Evolutionary conservation across 2,329 filamentous ascomycete genomes (phyloP).

Genomic region (Colletotrichum shisoi): DNA sequence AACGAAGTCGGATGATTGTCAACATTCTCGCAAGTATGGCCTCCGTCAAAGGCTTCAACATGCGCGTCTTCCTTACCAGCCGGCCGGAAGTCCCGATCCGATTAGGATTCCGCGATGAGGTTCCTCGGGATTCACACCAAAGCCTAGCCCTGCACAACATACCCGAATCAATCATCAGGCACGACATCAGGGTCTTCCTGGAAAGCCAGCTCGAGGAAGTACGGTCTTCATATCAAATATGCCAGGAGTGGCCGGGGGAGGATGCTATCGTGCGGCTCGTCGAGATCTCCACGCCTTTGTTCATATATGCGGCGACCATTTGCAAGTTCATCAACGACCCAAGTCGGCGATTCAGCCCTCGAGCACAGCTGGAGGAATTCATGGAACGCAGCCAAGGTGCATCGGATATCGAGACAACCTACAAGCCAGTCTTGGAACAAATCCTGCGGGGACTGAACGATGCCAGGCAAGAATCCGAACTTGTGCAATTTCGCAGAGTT

Average conservation of each 20-base stretch:
- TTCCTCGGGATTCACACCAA: not conserved
- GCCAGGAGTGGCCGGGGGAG: not conserved
- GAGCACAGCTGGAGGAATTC: not conserved
- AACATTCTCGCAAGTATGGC: conserved; percentile 43
- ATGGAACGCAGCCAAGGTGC: not conserved
- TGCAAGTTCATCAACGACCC: not conserved
- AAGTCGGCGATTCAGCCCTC: not conserved
- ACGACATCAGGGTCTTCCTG: not conserved
- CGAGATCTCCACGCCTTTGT: not conserved
- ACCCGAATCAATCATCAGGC: not conserved
- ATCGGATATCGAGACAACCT: not conserved
- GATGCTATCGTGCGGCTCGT: not conserved
- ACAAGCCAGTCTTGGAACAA: not conserved
- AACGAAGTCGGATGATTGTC: conserved; percentile 36
- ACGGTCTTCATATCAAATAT: not conserved
- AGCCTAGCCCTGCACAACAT: not conserved
- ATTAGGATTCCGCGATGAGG: conserved; percentile 45
- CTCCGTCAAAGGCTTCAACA: conserved; percentile 30
- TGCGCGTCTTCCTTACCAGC: conserved; percentile 52
- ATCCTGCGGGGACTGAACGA: not conserved
- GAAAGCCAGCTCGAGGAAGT: not conserved
- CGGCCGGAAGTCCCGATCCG: conserved; percentile 50
- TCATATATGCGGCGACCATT: not conserved
- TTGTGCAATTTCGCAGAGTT: not conserved
- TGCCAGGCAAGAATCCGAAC: not conserved